Base-by-base conservation (phyloP, 164 flowering plant species). In the Umbilicus rupestris region DNA sequence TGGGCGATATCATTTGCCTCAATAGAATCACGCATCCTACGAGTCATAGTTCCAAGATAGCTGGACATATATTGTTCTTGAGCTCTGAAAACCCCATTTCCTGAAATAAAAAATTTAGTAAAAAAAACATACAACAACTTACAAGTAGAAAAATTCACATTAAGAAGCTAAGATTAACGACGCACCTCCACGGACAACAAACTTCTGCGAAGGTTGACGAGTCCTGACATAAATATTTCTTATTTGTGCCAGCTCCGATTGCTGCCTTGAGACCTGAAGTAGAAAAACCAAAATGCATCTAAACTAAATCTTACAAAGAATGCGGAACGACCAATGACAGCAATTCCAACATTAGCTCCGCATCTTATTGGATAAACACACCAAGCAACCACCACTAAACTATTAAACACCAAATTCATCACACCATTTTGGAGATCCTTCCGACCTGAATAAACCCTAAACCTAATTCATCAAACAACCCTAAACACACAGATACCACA, bases 31-130 rank as follows among this genome's bases (percentile, higher is more conserved):
- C 90, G 96, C 49, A 80, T 73, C 76, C 89, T 75, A 12, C 97
- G 96, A 73, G 86, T 78, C 30, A 95, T 78, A 73, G 69, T 81
- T 35, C 96, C 93, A 66, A 82, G 85, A 76, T 88, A 90, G 76
- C 89, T 88, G 59, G 97, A 88, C 62, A 73, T 86, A 72, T 77
- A 85, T 71, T 93, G 82, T 73, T 72, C 72, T 59, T 84, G 88
- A 37, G 67, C 35, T 58, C 26, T 20, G 26, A 16, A 39, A 71
- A 77, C 65, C 70, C 69, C 66, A 64, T 72, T 74, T 16, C 71
- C 96, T 92, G 82, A 73, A 73, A 37, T 37, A 24, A 50, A 50
- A 65, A 26, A 15, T 20, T 33, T 28, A 2, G 44, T 12, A 41
- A 6, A 3, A 6, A 55, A 6, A 22, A 22, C 57, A 22, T 22